A percentile compares a stretch with the other conserved stretches of the same genome.
Evolutionary conservation across 768 basidiomycete genomes (phyloP).

Genomic region (Cantharellus anzutake): DNA sequence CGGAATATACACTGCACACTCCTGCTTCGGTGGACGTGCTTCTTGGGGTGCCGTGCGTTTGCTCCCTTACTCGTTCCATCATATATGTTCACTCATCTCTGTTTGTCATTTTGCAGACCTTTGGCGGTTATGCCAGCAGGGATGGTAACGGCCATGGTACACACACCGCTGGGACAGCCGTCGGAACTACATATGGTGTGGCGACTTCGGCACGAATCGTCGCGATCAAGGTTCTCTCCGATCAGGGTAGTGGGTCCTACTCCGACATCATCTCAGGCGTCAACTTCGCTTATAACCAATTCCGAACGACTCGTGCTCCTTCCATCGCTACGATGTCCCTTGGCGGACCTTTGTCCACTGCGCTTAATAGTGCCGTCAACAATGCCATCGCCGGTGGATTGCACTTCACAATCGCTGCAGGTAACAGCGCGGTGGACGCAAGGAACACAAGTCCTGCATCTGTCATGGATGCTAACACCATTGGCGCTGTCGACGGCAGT

Average conservation of each 20-base stretch:
- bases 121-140: slow-evolving; percentile 15
- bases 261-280: slow-evolving; percentile 17
- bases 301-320: slow-evolving; percentile 14
- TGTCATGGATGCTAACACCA: slow-evolving; percentile 9
- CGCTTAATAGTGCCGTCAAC: slow-evolving; percentile 19
- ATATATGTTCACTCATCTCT: too few relatives aligned
- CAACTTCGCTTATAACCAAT: slow-evolving; percentile 16
- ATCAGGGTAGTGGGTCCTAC: slow-evolving; percentile 15
- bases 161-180: slow-evolving; percentile 9
- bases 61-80: too few relatives aligned
- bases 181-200: slow-evolving; percentile 19
- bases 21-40: slow-evolving; percentile 25
- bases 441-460: slow-evolving; percentile 7
- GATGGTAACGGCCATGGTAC: slow-evolving; percentile 20
- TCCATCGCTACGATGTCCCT: slow-evolving; percentile 22
- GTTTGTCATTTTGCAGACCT: slow-evolving; percentile 9
- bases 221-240: slow-evolving; percentile 26
- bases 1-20: slow-evolving; percentile 14
- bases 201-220: slow-evolving; percentile 20
- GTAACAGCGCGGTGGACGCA: slow-evolving; percentile 9
- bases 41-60: slow-evolving; percentile 17
- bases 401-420: slow-evolving; percentile 8
- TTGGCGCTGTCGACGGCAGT: slow-evolving; percentile 6
- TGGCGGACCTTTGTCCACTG: slow-evolving; percentile 15
- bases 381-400: slow-evolving; percentile 6